Evolutionary conservation across 257 asterid species (phyloP).

Genomic region (Scutellaria baicalensis): DNA sequence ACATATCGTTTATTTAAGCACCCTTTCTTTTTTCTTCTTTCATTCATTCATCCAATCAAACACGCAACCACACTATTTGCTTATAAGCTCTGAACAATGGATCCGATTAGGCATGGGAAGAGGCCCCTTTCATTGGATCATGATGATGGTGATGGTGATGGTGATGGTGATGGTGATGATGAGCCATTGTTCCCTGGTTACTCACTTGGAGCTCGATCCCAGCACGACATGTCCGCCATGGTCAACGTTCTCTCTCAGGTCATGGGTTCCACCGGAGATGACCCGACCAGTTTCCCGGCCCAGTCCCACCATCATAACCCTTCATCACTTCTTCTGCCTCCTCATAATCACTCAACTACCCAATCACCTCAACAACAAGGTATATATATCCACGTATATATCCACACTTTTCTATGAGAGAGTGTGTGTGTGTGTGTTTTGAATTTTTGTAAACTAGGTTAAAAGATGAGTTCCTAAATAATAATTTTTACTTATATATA

Average conservation of each 20-base stretch:
- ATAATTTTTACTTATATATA: no score
- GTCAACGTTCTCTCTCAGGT: conserved; percentile 87
- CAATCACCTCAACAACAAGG: conserved; percentile 40
- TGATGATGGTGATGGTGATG: conserved; percentile 49
- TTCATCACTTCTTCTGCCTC: neutral
- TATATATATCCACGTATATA: conserved; percentile 5
- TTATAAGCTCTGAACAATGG: conserved; percentile 9
- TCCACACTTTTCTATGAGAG: neutral
- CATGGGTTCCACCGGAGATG: conserved; percentile 38
- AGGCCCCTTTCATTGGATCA: conserved; percentile 45
- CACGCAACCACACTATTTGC: neutral
- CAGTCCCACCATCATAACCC: neutral
- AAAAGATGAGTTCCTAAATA: no score
- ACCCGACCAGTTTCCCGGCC: neutral
- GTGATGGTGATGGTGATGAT: conserved; percentile 43
- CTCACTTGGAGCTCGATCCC: conserved; percentile 55
- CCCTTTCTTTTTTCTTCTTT: neutral
- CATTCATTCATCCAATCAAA: neutral
- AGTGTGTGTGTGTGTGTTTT: no score
- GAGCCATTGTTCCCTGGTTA: conserved; percentile 29
- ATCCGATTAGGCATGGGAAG: conserved; percentile 33
- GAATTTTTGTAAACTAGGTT: no score
- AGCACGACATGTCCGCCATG: conserved; percentile 76
- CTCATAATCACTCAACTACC: conserved; percentile 1
- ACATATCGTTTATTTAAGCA: neutral